Percentiles rank a stretch among this genome's conserved stretches.
phyloP scores from a whole-genome alignment of 2,329 filamentous ascomycete genomes.

The Hymenoscyphus salicellus region DNA sequence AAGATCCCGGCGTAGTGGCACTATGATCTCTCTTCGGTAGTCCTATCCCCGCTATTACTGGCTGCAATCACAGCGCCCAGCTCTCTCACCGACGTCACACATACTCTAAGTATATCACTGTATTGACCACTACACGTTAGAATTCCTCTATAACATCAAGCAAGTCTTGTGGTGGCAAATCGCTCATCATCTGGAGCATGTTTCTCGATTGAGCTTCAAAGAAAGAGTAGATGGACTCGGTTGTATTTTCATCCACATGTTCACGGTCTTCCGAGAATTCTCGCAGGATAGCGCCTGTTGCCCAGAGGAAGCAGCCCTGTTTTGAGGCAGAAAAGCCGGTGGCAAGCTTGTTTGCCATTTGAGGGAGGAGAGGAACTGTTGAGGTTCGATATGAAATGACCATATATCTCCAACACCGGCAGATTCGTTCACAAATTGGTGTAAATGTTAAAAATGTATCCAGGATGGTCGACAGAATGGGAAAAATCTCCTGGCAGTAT shows the following conservation, averaged over 20 bases:
- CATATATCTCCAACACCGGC: slow-evolving; percentile 95
- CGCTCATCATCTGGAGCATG: slow-evolving; percentile 85
- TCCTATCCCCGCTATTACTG: slow-evolving; percentile 79
- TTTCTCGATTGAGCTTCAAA: slow-evolving; percentile 90
- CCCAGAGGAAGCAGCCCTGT: slow-evolving; percentile 98
- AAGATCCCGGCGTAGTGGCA: too few species aligned
- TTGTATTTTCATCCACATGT: slow-evolving; percentile 75
- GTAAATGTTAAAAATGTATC: slow-evolving; percentile 82
- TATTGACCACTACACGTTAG: slow-evolving; percentile 88
- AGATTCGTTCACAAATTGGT: slow-evolving; percentile 89
- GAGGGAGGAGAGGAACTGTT: slow-evolving; percentile 78
- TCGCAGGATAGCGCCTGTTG: slow-evolving; percentile 87
- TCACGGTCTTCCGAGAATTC: slow-evolving; percentile 93
- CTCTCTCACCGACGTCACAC: too few species aligned
- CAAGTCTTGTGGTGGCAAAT: slow-evolving; percentile 62
- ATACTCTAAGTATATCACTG: too few species aligned
- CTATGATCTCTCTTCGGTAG: slow-evolving; percentile 90
- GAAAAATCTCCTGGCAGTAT: slow-evolving; percentile 94
- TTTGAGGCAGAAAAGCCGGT: slow-evolving; percentile 79
- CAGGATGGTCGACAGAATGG: slow-evolving; percentile 78
- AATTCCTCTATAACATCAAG: slow-evolving; percentile 68
- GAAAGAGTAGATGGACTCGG: slow-evolving; percentile 86
- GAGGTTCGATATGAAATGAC: slow-evolving; percentile 90
- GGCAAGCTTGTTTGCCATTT: slow-evolving; percentile 84
- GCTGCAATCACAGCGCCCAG: too few species aligned